Conservation (phyloP, 768 basidiomycete species). For the Fomitopsis pulvina region DNA sequence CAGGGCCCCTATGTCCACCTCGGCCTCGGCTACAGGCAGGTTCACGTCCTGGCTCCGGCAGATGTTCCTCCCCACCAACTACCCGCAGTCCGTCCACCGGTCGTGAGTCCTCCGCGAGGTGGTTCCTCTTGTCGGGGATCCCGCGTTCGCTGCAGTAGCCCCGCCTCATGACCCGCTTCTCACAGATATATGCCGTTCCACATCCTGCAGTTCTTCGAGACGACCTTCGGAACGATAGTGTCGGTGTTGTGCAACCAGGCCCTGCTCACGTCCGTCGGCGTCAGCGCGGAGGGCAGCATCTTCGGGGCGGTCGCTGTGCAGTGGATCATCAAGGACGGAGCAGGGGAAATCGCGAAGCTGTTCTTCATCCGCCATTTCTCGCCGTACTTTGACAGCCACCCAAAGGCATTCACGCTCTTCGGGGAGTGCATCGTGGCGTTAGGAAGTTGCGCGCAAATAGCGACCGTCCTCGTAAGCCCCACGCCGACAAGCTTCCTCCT, state of each 20-base stretch:
- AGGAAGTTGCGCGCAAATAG: conserved; percentile 21
- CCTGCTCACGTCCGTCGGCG: conserved; percentile 21
- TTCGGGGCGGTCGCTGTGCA: conserved; percentile 25
- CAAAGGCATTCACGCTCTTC: conserved; percentile 22
- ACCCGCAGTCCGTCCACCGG: conserved; percentile 22
- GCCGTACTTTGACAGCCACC: conserved; percentile 24
- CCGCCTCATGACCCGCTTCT: not conserved
- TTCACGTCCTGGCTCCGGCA: conserved; percentile 21
- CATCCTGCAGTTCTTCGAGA: conserved; percentile 21
- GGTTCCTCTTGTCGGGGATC: not conserved
- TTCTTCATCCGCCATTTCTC: conserved; percentile 23
- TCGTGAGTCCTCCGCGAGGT: conserved; percentile 15
- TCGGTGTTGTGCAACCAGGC: conserved; percentile 25
- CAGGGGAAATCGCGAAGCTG: conserved; percentile 24
- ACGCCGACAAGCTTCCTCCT: conserved; percentile 18
- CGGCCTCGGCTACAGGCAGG: conserved; percentile 12
- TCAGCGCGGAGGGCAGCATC: conserved; percentile 23
- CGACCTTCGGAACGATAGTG: conserved; percentile 18
- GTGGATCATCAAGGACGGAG: conserved; percentile 26
- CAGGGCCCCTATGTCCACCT: conserved; percentile 6
- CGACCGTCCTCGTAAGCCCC: conserved; percentile 17
- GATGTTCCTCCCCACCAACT: conserved; percentile 26
- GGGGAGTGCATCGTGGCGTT: conserved; percentile 17
- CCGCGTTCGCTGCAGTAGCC: not conserved
- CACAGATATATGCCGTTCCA: conserved; percentile 20